Percentiles rank a stretch among this genome's conserved stretches.
phyloP scores from a whole-genome alignment of 2,329 filamentous ascomycete species.

The Atkinsonella texensis region DNA sequence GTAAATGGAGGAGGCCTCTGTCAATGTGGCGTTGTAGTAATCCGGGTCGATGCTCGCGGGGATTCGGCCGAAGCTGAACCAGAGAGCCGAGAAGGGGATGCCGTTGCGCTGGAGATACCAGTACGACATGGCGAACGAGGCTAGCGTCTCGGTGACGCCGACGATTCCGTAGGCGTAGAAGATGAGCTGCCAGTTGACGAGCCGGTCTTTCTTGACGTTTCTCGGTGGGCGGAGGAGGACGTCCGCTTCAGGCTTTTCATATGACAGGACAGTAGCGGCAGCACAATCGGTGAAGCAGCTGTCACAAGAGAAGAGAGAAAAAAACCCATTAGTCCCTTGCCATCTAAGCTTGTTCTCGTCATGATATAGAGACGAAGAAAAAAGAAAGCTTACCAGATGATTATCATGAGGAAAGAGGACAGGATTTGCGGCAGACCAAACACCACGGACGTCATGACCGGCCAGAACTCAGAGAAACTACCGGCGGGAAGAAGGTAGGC shows the following conservation, averaged over 20 bases:
- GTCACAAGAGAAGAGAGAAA: slow-evolving; percentile 7
- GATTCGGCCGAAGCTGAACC: slow-evolving; percentile 53
- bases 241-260: slow-evolving; percentile 66
- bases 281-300: slow-evolving; percentile 67
- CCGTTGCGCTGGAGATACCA: slow-evolving; percentile 54
- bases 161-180: slow-evolving; percentile 62
- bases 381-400: slow-evolving; percentile 37
- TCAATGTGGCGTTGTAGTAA: slow-evolving; percentile 42
- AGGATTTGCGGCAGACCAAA: slow-evolving; percentile 65
- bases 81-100: slow-evolving; percentile 51
- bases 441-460: slow-evolving; percentile 58
- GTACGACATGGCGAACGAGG: slow-evolving; percentile 52
- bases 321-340: background rate
- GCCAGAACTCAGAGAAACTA: slow-evolving; percentile 65
- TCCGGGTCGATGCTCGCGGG: slow-evolving; percentile 39
- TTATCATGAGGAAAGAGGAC: slow-evolving; percentile 61
- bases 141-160: slow-evolving; percentile 48
- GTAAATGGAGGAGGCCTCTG: slow-evolving; percentile 60
- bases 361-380: background rate
- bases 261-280: slow-evolving; percentile 61
- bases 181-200: slow-evolving; percentile 63
- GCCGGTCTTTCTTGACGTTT: slow-evolving; percentile 54
- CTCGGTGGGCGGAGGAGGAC: slow-evolving; percentile 58
- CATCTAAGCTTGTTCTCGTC: too few species aligned
- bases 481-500: slow-evolving; percentile 65